phyloP scores from a whole-genome alignment of 768 basidiomycete genomes.

The Boletus pseudopeckii region DNA sequence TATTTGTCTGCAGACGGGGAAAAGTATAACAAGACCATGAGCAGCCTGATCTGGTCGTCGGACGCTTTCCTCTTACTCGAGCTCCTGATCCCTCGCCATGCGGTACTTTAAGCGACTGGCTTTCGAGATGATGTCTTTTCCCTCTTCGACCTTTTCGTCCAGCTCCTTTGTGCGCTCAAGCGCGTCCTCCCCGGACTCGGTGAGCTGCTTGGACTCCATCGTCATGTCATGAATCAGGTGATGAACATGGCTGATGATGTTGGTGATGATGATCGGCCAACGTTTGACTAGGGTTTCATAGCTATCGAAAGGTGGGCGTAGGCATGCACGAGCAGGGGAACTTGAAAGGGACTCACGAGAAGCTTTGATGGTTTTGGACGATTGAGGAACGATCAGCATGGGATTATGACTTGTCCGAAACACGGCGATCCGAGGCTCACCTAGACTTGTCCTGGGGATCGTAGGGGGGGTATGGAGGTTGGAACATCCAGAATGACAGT shows the following conservation, averaged over 20 bases:
- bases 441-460: constrained; percentile 68
- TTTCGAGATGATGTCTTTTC: constrained; percentile 70
- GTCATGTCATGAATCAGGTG: constrained; percentile 63
- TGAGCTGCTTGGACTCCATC: constrained; percentile 32
- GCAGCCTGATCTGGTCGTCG: not conserved
- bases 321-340: too few species aligned
- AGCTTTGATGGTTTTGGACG: constrained; percentile 38
- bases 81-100: constrained; percentile 71
- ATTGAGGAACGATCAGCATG: not conserved
- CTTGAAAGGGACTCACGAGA: constrained; percentile 52
- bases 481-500: constrained; percentile 32
- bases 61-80: constrained; percentile 49
- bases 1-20: constrained; percentile 48
- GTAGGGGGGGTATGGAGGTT: constrained; percentile 62
- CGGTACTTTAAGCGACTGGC: constrained; percentile 81
- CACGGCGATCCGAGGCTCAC: constrained; percentile 35
- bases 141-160: constrained; percentile 60
- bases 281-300: constrained; percentile 76
- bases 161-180: constrained; percentile 24
- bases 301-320: constrained; percentile 34
- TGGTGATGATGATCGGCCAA: constrained; percentile 84
- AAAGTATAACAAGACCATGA: not conserved
- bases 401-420: not conserved
- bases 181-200: constrained; percentile 1
- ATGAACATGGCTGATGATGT: constrained; percentile 72